Percentiles rank a stretch among this genome's conserved stretches.
phyloP scores from a whole-genome alignment of 345 rosid genomes.

The Hibiscus tridactylites region DNA sequence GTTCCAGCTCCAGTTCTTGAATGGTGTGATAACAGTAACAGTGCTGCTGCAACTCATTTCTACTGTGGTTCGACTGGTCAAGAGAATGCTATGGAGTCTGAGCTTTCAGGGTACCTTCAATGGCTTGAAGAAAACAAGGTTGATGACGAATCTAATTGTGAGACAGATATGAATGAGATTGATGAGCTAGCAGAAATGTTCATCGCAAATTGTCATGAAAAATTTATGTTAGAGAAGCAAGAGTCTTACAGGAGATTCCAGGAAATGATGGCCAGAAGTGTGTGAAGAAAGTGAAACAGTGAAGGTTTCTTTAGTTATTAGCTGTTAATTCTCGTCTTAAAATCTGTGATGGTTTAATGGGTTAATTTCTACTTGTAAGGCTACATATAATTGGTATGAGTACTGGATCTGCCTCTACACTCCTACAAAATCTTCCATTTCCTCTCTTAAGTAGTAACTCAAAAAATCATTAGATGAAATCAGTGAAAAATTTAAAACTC shows the following conservation, averaged over 20 bases:
- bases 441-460: too few relatives aligned
- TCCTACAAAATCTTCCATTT: too few relatives aligned
- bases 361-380: too few relatives aligned
- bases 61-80: conserved; percentile 35
- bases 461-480: too few relatives aligned
- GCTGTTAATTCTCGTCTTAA: background rate
- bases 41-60: conserved; percentile 22
- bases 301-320: background rate
- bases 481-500: too few relatives aligned
- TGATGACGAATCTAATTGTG: background rate
- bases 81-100: conserved; percentile 17
- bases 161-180: conserved; percentile 45
- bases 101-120: conserved; percentile 52
- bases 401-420: too few relatives aligned
- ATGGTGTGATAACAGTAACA: conserved; percentile 8
- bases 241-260: conserved; percentile 91
- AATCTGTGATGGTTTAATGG: too few relatives aligned
- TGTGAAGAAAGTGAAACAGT: conserved; percentile 22
- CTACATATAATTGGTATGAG: too few relatives aligned
- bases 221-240: conserved; percentile 84
- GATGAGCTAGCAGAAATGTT: conserved; percentile 78
- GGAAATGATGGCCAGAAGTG: conserved; percentile 66
- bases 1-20: conserved; percentile 46
- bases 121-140: conserved; percentile 55
- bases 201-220: conserved; percentile 79